Evolutionary conservation across 83 land plant species (phyloP).

Genomic region (Picea engelmannii): DNA sequence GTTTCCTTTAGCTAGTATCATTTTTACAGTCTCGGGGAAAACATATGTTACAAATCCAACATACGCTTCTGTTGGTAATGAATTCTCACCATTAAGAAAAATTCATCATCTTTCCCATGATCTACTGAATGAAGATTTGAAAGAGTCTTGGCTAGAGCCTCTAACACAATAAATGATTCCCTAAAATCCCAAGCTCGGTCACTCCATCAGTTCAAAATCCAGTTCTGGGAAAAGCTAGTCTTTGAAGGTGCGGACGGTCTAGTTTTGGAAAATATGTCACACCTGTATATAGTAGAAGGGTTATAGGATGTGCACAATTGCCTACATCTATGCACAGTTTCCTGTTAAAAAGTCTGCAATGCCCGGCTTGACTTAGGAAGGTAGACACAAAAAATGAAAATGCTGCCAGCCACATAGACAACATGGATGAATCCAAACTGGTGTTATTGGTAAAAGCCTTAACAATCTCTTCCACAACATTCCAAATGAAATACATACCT

Average conservation of each 20-base stretch:
- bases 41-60: conserved; percentile 95
- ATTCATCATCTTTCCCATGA: too few relatives aligned
- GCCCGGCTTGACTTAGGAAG: conserved; percentile 10
- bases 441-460: conserved; percentile 12
- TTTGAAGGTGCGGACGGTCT: conserved; percentile 11
- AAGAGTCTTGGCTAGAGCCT: too few relatives aligned
- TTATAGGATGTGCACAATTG: conserved; percentile 18
- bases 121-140: too few relatives aligned
- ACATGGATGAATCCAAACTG: conserved; percentile 16
- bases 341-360: not conserved
- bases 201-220: conserved; percentile 23
- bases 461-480: conserved; percentile 17
- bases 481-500: conserved; percentile 24
- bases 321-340: conserved; percentile 17
- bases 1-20: conserved; percentile 76
- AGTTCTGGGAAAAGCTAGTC: conserved; percentile 17
- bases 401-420: conserved; percentile 34
- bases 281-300: not conserved
- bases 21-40: conserved; percentile 75
- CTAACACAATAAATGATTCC: not conserved
- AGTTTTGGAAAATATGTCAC: conserved; percentile 24
- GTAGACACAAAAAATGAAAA: conserved; percentile 17
- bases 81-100: conserved; percentile 54
- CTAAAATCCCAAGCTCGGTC: conserved; percentile 13
- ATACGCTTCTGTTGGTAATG: conserved; percentile 90